These are phyloP conservation scores for Acer campestre DNA, from an alignment of 345 rosid species.

Conservation along the genomic window DNA sequence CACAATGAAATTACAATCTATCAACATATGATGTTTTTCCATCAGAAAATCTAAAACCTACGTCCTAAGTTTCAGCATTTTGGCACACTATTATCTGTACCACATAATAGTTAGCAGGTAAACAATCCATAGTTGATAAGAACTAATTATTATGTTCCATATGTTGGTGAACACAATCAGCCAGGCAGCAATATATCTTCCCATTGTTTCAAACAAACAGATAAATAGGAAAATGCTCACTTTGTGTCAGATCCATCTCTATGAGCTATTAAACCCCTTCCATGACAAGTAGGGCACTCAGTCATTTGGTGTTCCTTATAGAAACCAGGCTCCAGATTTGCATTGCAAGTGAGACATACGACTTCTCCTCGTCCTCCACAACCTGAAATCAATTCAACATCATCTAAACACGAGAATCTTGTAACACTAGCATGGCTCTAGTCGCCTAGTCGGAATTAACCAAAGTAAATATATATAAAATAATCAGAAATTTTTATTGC, in stretches of 20 bases:
- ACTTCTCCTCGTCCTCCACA: conserved; percentile 77
- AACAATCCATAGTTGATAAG: not conserved
- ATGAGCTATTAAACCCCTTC: conserved; percentile 94
- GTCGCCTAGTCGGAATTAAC: not conserved
- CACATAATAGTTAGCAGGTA: not conserved
- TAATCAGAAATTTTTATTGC: not conserved
- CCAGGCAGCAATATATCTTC: conserved; percentile 3
- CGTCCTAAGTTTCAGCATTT: not conserved
- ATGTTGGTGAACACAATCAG: not conserved
- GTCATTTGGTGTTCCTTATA: conserved; percentile 77
- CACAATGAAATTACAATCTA: not conserved
- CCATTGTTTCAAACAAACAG: not conserved
- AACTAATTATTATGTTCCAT: not conserved
- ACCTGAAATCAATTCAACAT: conserved; percentile 40
- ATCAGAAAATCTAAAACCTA: not conserved
- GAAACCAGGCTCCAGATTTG: conserved; percentile 76
- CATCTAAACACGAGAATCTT: not conserved
- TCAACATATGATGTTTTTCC: not conserved
- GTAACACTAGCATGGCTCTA: not conserved
- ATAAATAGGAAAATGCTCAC: conserved; percentile 41
- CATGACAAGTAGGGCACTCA: conserved; percentile 66
- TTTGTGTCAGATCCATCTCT: conserved; percentile 90
- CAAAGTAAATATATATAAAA: conserved; percentile 7
- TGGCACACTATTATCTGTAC: not conserved
- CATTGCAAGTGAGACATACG: conserved; percentile 70